These are phyloP conservation scores for Sextonia rubra DNA, from an alignment of 164 flowering plant species.

Conservation along the genomic window DNA sequence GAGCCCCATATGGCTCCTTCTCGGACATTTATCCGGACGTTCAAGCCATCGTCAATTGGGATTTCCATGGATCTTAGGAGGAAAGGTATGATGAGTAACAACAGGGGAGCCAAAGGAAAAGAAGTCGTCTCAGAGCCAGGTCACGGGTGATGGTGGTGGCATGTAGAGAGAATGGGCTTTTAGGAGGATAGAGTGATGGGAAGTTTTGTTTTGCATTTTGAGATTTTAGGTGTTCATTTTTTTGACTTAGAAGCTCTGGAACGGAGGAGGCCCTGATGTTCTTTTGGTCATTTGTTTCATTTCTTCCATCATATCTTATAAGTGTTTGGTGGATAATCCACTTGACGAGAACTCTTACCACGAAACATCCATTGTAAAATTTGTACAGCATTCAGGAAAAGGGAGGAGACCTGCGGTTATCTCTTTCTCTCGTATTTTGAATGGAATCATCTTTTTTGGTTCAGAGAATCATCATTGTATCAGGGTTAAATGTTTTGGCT, in stretches of 20 bases:
- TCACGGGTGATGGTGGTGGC: constrained; percentile 38
- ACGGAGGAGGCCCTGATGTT: not conserved
- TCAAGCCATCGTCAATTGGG: constrained; percentile 46
- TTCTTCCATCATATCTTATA: constrained; percentile 11
- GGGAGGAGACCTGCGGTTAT: not conserved
- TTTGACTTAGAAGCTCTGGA: not conserved
- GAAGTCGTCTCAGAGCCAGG: constrained; percentile 41
- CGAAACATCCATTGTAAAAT: not conserved
- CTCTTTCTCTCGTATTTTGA: no score
- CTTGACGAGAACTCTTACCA: not conserved
- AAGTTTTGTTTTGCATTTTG: not conserved
- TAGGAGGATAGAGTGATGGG: not conserved
- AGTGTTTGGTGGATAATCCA: constrained; percentile 20
- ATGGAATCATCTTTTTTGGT: no score
- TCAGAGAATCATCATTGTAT: no score
- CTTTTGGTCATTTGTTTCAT: constrained; percentile 10
- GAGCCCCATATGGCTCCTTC: constrained; percentile 44
- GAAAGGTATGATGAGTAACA: constrained; percentile 7
- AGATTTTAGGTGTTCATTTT: constrained; percentile 3
- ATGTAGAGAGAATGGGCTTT: constrained; percentile 14
- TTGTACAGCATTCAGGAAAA: not conserved
- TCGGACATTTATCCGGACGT: constrained; percentile 34
- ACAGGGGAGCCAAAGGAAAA: constrained; percentile 34
- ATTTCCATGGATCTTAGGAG: constrained; percentile 37
- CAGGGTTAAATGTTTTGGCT: no score